Conservation (phyloP, 2,329 filamentous ascomycete genomes). For the Knufia fluminis region DNA sequence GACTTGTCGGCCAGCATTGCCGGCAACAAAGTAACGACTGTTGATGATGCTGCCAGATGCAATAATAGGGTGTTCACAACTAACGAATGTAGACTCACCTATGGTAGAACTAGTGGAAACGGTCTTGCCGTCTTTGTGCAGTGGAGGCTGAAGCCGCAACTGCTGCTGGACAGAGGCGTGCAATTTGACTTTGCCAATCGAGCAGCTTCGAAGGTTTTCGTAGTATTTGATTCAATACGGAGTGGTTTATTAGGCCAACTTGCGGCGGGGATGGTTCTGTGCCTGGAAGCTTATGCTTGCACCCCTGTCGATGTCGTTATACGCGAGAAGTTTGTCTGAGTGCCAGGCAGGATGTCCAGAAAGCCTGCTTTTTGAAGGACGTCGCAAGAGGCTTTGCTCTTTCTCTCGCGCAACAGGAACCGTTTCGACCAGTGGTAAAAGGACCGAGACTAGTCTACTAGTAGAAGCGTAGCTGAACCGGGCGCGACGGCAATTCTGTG, state of each 20-base stretch:
- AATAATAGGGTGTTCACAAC: too few species aligned
- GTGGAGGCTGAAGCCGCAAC: too few species aligned
- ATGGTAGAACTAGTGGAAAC: too few species aligned
- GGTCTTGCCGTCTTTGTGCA: too few species aligned
- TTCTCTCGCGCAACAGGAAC: not conserved
- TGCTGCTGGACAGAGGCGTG: too few species aligned
- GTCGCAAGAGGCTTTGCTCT: not conserved
- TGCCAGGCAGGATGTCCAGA: not conserved
- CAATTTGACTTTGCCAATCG: not conserved
- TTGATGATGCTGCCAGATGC: too few species aligned
- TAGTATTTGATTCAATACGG: too few species aligned
- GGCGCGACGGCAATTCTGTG: not conserved
- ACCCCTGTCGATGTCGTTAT: constrained; percentile 2
- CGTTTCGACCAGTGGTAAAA: not conserved
- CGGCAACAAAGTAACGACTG: too few species aligned
- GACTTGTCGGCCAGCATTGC: too few species aligned
- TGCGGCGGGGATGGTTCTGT: constrained; percentile 2
- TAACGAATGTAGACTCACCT: too few species aligned
- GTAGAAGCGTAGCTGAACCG: not conserved
- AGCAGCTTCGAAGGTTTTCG: not conserved
- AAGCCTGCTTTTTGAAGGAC: not conserved
- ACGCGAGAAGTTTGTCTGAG: not conserved
- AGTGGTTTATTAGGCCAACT: not conserved
- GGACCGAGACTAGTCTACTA: constrained; percentile 2
- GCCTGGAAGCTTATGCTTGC: constrained; percentile 4